Evolutionary conservation across 441 rosid species (phyloP).

Genomic region (Corymbia calophylla): DNA sequence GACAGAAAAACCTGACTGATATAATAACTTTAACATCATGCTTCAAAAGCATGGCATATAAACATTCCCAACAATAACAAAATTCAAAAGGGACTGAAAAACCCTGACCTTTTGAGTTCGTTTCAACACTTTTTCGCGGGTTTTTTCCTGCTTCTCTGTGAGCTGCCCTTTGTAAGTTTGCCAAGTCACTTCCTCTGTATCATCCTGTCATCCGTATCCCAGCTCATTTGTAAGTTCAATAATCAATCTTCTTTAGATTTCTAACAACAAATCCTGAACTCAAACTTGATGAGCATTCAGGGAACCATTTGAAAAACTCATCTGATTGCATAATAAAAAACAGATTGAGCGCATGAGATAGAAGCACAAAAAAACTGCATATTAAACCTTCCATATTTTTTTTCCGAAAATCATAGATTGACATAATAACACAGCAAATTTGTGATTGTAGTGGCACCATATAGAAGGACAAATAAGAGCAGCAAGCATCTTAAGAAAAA

Average conservation of each 20-base stretch:
- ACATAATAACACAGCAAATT: not conserved
- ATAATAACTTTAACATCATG: not conserved
- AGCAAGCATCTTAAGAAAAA: not conserved
- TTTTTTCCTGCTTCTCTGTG: slow-evolving; percentile 95
- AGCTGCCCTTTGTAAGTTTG: slow-evolving; percentile 94
- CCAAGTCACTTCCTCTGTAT: slow-evolving; percentile 87
- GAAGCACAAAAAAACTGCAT: not conserved
- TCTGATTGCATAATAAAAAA: not conserved
- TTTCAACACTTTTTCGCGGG: slow-evolving; percentile 78
- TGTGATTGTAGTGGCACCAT: not conserved
- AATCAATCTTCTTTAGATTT: not conserved
- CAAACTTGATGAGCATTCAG: not conserved
- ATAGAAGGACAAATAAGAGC: not conserved
- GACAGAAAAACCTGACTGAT: slow-evolving; percentile 19
- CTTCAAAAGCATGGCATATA: not conserved
- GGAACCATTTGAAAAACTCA: not conserved
- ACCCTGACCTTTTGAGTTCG: slow-evolving; percentile 74
- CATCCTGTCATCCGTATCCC: slow-evolving; percentile 43
- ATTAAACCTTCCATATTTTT: not conserved
- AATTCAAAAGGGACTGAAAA: not conserved
- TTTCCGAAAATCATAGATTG: not conserved
- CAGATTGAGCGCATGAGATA: not conserved
- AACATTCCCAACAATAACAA: not conserved
- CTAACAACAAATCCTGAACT: not conserved
- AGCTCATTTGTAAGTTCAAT: not conserved